A percentile compares a stretch with the other conserved stretches of the same genome.
Evolutionary conservation across 176 grass and related monocot species (phyloP).

Genomic region (Carex scoparia): DNA sequence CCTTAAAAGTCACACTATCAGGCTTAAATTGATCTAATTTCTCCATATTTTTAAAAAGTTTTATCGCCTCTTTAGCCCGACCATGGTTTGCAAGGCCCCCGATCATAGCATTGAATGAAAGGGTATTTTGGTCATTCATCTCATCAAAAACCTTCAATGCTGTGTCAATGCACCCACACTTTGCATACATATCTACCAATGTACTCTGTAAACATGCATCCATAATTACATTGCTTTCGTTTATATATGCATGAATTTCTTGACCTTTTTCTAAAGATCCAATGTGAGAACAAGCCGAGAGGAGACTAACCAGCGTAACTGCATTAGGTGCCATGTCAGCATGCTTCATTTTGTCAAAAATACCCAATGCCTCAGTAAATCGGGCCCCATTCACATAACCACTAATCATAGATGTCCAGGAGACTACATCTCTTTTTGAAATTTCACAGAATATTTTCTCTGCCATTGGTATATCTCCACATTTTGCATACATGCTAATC

Average conservation of each 20-base stretch:
- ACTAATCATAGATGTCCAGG: conserved; percentile 76
- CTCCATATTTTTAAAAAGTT: conserved; percentile 56
- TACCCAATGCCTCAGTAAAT: conserved; percentile 44
- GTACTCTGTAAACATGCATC: conserved; percentile 55
- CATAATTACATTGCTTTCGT: conserved; percentile 50
- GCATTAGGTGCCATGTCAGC: conserved; percentile 40
- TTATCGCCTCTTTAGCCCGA: conserved; percentile 42
- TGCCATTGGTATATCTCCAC: conserved; percentile 51
- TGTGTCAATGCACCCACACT: conserved; percentile 57
- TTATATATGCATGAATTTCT: conserved; percentile 57
- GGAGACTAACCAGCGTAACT: conserved; percentile 69
- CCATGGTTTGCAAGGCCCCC: conserved; percentile 74
- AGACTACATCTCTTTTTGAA: conserved; percentile 53
- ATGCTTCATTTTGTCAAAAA: conserved; percentile 70
- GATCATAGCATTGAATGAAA: conserved; percentile 78
- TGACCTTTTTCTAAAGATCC: conserved; percentile 69
- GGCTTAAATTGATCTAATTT: conserved; percentile 42
- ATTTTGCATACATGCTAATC: conserved; percentile 89
- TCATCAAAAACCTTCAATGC: conserved; percentile 52
- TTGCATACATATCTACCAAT: conserved; percentile 88
- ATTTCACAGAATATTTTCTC: conserved; percentile 44
- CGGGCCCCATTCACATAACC: conserved; percentile 51
- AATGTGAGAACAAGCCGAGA: conserved; percentile 71
- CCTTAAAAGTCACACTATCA: conserved; percentile 63
- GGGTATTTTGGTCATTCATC: conserved; percentile 43